Conservation (phyloP, 345 rosid genomes). For the Boechera divaricarpa region DNA sequence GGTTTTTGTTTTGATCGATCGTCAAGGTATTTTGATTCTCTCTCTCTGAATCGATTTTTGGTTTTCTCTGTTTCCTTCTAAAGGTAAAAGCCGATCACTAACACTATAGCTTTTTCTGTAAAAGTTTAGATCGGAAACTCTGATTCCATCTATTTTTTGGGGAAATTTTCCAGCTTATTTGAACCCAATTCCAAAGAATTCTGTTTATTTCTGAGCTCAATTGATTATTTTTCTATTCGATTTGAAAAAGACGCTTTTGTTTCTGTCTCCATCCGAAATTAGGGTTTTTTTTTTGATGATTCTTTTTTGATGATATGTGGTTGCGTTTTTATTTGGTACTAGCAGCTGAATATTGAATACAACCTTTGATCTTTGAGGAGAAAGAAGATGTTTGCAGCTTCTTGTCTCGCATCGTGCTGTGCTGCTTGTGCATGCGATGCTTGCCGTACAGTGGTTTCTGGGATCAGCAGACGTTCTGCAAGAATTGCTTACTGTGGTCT, state of each 20-base stretch:
- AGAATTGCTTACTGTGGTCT: constrained; percentile 98
- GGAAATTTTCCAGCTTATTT: not conserved
- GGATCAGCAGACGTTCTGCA: constrained; percentile 93
- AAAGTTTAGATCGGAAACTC: not conserved
- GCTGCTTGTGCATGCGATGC: constrained; percentile 99
- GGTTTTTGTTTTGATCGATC: constrained; percentile 6
- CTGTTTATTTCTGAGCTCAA: not conserved
- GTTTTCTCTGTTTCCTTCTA: not conserved
- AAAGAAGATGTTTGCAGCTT: constrained; percentile 92
- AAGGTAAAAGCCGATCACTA: not conserved
- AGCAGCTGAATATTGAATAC: constrained; percentile 40
- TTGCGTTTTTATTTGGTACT: constrained; percentile 6
- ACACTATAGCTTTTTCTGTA: not conserved
- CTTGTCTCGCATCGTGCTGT: constrained; percentile 98
- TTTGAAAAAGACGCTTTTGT: not conserved
- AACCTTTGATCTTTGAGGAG: constrained; percentile 29
- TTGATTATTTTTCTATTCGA: not conserved
- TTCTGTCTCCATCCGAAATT: constrained; percentile 2
- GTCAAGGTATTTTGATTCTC: constrained; percentile 31
- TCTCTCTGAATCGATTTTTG: not conserved
- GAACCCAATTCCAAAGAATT: not conserved
- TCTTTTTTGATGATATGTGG: not conserved
- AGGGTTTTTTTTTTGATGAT: constrained; percentile 1
- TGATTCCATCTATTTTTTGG: constrained; percentile 8
- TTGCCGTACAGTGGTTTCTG: constrained; percentile 84